phyloP scores from a whole-genome alignment of 2,329 filamentous ascomycete genomes.

The Bipolaris zeicola region DNA sequence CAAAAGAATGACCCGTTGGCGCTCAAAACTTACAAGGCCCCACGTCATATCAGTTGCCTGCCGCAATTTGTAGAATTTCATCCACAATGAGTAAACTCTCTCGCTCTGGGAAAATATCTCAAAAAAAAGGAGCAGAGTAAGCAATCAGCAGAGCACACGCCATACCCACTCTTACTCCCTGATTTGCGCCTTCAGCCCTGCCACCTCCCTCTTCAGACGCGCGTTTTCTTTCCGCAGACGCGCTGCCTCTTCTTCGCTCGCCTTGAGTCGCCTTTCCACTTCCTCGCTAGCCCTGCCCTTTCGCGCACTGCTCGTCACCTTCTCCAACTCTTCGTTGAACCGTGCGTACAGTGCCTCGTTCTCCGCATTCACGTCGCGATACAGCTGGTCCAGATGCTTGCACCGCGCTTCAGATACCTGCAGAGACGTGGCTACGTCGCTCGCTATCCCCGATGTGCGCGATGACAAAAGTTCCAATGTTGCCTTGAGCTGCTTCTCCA shows the following conservation, averaged over 20 bases:
- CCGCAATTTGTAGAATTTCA: conserved; percentile 9
- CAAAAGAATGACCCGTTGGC: not conserved
- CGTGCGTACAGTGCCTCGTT: conserved; percentile 91
- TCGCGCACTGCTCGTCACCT: conserved; percentile 73
- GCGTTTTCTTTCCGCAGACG: conserved; percentile 85
- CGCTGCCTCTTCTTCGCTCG: conserved; percentile 76
- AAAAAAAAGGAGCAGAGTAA: not conserved
- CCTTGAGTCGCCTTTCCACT: conserved; percentile 71
- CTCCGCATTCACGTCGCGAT: conserved; percentile 84
- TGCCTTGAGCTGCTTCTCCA: conserved; percentile 70
- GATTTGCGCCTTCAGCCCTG: conserved; percentile 63
- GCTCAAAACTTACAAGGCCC: not conserved
- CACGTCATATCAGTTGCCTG: not conserved
- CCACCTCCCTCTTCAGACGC: conserved; percentile 79
- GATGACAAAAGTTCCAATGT: conserved; percentile 44
- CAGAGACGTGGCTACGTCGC: conserved; percentile 73
- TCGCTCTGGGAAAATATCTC: not conserved
- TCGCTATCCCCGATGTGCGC: conserved; percentile 59
- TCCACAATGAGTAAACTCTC: conserved; percentile 2
- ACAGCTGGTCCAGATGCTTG: conserved; percentile 83
- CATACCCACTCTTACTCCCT: conserved; percentile 47
- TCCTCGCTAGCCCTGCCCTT: conserved; percentile 80
- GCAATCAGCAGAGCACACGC: conserved; percentile 5
- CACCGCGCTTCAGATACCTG: conserved; percentile 77
- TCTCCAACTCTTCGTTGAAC: conserved; percentile 88